Evolutionary conservation across 176 grass and related monocot species (phyloP).

Genomic region (Oryza officinalis): DNA sequence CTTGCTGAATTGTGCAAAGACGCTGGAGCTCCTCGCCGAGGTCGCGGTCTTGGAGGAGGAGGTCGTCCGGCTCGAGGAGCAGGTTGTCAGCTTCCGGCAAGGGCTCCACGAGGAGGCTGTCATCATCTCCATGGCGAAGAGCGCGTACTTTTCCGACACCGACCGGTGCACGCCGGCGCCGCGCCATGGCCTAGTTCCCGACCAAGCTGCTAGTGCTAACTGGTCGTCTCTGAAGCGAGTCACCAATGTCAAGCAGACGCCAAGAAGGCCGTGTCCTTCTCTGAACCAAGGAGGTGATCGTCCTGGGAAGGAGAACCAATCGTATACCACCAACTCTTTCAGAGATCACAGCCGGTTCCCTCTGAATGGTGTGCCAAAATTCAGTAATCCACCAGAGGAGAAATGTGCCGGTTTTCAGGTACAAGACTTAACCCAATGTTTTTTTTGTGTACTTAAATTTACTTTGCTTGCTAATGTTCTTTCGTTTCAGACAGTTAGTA

Average conservation of each 20-base stretch:
- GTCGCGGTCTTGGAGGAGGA: constrained; percentile 90
- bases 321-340: constrained; percentile 41
- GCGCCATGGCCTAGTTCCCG: constrained; percentile 10
- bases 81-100: constrained; percentile 71
- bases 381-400: constrained; percentile 10
- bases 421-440: not conserved
- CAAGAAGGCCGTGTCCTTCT: constrained; percentile 32
- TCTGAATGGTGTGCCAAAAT: constrained; percentile 40
- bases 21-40: constrained; percentile 89
- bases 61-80: constrained; percentile 84
- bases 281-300: constrained; percentile 35
- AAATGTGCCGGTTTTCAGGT: constrained; percentile 48
- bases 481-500: constrained; percentile 44
- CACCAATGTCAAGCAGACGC: constrained; percentile 35
- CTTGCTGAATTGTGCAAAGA: constrained; percentile 44
- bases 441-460: not conserved
- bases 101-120: constrained; percentile 80
- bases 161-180: not conserved
- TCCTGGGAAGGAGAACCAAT: constrained; percentile 72
- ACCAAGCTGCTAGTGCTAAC: constrained; percentile 27
- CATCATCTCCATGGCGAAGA: constrained; percentile 53
- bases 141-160: constrained; percentile 23
- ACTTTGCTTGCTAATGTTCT: constrained; percentile 12
- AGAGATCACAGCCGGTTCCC: constrained; percentile 44
- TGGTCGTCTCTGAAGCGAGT: constrained; percentile 34